Base-by-base conservation (phyloP, 306 rosid genomes). In the Sechiopsis laciniata region DNA sequence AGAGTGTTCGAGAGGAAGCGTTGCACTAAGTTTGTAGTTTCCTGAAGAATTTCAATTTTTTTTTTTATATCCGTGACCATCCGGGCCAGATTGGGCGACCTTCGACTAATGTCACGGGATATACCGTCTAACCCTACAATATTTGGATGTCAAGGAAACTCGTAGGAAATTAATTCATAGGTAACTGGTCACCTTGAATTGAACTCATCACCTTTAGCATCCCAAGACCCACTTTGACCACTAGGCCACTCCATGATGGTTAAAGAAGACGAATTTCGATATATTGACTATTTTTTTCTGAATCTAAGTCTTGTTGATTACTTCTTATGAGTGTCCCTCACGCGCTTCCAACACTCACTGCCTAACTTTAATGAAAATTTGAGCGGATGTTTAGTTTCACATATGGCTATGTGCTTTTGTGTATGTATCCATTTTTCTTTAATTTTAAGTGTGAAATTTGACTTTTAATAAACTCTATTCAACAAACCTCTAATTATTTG, bases 401-500 rank as follows among this genome's bases (percentile, higher is more conserved):
- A 37, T 42, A 0, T 40, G 32, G 11, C n/a, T 37, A 6, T 13
- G 42, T 60, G 42, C 16, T 62, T 17, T 64, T 55, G 59, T n/a
- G 50, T n/a, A 26, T 32, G 69, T 64, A 24, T 10, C 14, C 22
- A 24, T 52, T 26, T 65, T 35, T 21, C 21, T 48, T 65, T 40
- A 17, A 69, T 0, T 22, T 2, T 3, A 21, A 21, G 24, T 70
- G 11, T 70, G 59, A 48, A 32, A 62, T 70, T 13, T 53, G 45
- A 70, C 21, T 7, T 69, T 46, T 12, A 13, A 48, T 11, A 2
- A 21, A 46, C 59, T 22, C 21, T 46, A 50, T 48, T 52, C 42
- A 58, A 48, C 53, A 29, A 56, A 4, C 63, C 79, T 66, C 75
- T 32, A 58, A 86, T 22, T 53, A 32, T 75, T 32, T 80, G 74